Conservation (phyloP, 139 green algal species). For the Auxenochlorella pyrenoidosa region DNA sequence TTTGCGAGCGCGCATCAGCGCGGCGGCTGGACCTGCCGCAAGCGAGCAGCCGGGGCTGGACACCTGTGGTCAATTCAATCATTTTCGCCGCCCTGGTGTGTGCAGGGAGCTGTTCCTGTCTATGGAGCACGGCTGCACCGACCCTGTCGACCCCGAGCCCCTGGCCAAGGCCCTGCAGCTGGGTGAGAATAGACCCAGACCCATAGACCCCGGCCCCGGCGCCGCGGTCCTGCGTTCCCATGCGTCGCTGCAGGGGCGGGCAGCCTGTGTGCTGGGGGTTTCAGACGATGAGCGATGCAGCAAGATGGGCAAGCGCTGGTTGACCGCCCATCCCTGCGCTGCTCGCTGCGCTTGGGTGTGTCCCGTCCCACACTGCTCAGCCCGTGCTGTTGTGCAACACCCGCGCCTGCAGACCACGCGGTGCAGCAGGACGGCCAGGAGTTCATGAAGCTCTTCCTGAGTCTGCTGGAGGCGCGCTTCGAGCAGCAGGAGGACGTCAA, state of each 20-base stretch:
- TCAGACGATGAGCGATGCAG: too few relatives aligned
- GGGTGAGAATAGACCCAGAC: neutral
- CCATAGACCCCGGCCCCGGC: too few relatives aligned
- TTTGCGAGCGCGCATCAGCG: too few relatives aligned
- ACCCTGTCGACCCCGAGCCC: slow-evolving; percentile 65
- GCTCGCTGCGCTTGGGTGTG: too few relatives aligned
- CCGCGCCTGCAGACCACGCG: slow-evolving; percentile 52
- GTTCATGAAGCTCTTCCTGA: slow-evolving; percentile 95
- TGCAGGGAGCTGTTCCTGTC: slow-evolving; percentile 18
- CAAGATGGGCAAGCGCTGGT: too few relatives aligned
- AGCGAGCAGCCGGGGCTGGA: too few relatives aligned
- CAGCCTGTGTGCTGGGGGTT: too few relatives aligned
- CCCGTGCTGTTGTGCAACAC: neutral
- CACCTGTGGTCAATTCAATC: too few relatives aligned
- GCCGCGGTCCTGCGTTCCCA: too few relatives aligned
- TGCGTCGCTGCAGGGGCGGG: too few relatives aligned
- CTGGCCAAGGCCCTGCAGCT: slow-evolving; percentile 79
- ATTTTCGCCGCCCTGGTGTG: neutral
- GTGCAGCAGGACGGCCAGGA: slow-evolving; percentile 95
- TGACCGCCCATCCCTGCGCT: too few relatives aligned
- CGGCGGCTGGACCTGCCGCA: too few relatives aligned
- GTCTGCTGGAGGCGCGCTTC: slow-evolving; percentile 76
- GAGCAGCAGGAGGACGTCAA: slow-evolving; percentile 13
- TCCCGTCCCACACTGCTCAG: neutral
- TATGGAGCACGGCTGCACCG: slow-evolving; percentile 65